Base-by-base conservation (phyloP, 2,329 filamentous ascomycete species). In the Fusarium sp. region DNA sequence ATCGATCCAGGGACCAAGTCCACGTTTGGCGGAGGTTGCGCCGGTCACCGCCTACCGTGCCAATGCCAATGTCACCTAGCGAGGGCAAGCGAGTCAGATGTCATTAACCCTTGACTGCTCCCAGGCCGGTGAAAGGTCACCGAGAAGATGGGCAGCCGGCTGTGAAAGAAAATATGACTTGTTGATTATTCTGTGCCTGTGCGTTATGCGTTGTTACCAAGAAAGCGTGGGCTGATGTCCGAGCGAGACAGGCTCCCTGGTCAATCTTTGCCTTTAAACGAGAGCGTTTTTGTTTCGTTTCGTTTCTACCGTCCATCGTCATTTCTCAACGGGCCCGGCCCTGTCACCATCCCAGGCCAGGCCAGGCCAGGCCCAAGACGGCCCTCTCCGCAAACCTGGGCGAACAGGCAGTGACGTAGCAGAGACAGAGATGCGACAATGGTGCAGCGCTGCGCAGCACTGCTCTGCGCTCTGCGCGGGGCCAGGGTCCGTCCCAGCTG, bases 201-300 rank as follows among this genome's bases (percentile, higher is more conserved):
- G 71, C 61, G 57, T 29, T 68, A 62, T 74, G 64, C 45, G 68
- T 57, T 75, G 61, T 74, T 63, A 69, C 64, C 59, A 50, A 39
- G 54, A 74, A 41, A 41, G 48, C 59, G 45, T 74, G 71, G 71
- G 57, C 71, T 72, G 64, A 74, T 69, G 60, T 52, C 72, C 64
- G 58, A 66, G 61, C 65, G 63, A 72, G 62, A 68, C 68, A 65
- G 63, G 45, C 71, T 41, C 64, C 50, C 64, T 45, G 62, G 58
- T 63, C 57, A 64, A 64, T 61, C 57, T 69, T 59, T 52, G 31
- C 56, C 58, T 33, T 63, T 64, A 69, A 64, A 45, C 69, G 65
- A 59, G 27, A 41, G 65, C 72, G 72, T 75, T 75, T 60, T 56
- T 67, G 64, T 74, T 75, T 75, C 67, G 71, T 72, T 74, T 75